A percentile compares a stretch with the other conserved stretches of the same genome.
phyloP scores from a whole-genome alignment of 1,139 yeast species.

The Saccharomyces hybrid region DNA sequence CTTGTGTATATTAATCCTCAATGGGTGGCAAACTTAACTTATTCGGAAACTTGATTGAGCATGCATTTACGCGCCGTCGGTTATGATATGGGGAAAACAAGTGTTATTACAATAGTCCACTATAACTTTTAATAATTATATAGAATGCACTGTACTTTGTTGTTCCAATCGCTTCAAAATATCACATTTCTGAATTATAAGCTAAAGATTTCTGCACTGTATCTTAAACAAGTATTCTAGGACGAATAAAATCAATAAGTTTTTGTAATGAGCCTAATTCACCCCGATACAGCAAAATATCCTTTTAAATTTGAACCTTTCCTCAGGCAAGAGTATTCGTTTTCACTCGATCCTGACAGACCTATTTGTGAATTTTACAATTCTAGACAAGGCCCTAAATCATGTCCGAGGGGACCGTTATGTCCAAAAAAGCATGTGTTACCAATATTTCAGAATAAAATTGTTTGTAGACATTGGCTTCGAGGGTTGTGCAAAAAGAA shows the following conservation, averaged over 20 bases:
- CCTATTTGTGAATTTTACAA: constrained; percentile 77
- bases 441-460: constrained; percentile 73
- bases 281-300: constrained; percentile 36
- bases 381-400: constrained; percentile 44
- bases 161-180: not conserved
- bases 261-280: constrained; percentile 30
- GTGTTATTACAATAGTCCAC: not conserved
- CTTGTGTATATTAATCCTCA: not conserved
- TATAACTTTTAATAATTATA: not conserved
- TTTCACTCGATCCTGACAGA: constrained; percentile 82
- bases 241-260: not conserved
- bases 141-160: not conserved
- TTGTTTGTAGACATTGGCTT: constrained; percentile 97
- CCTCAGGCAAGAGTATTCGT: constrained; percentile 68
- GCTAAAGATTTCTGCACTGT: not conserved
- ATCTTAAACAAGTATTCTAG: not conserved
- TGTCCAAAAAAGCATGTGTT: constrained; percentile 89
- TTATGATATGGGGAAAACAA: not conserved
- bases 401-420: constrained; percentile 76
- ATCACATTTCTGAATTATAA: not conserved
- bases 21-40: not conserved
- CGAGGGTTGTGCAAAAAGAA: constrained; percentile 96
- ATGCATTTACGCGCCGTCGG: not conserved
- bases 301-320: constrained; percentile 80
- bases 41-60: not conserved